Evolutionary conservation across 495 filamentous ascomycete genomes (phyloP).

Genomic region (Aspergillus sclerotioniger): DNA sequence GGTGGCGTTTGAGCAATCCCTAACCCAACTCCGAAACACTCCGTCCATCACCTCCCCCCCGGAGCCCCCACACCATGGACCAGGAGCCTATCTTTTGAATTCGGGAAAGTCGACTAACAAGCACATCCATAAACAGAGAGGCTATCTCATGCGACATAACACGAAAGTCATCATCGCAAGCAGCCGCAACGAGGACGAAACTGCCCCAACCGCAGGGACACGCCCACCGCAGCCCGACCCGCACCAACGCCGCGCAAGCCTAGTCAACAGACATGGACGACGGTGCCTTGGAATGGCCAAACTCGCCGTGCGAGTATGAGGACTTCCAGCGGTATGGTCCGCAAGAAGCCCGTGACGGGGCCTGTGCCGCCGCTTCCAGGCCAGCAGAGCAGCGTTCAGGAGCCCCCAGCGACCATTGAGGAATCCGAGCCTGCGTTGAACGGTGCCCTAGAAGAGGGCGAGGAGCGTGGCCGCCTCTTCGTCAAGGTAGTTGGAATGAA

Average conservation of each 20-base stretch:
- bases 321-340: constrained; percentile 55
- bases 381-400: constrained; percentile 73
- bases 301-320: constrained; percentile 66
- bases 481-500: constrained; percentile 98
- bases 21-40: constrained; percentile 32
- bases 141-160: constrained; percentile 97
- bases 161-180: constrained; percentile 92
- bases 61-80: constrained; percentile 9
- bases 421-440: constrained; percentile 56
- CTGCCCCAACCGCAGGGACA: constrained; percentile 44
- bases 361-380: constrained; percentile 82
- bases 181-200: constrained; percentile 57
- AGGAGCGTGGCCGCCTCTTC: constrained; percentile 89
- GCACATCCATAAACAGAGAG: constrained; percentile 68
- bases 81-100: constrained; percentile 1
- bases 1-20: constrained; percentile 67
- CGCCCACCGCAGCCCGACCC: constrained; percentile 51
- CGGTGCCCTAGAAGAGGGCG: constrained; percentile 66
- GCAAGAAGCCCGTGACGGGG: constrained; percentile 62
- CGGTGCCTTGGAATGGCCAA: constrained; percentile 92
- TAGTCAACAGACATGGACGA: constrained; percentile 86
- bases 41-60: constrained; percentile 13
- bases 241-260: constrained; percentile 72
- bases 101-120: constrained; percentile 55
- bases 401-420: constrained; percentile 58